A percentile compares a stretch with the other conserved stretches of the same genome.
Conservation (phyloP, 176 grass and related monocot species). For the Carex pumila region DNA sequence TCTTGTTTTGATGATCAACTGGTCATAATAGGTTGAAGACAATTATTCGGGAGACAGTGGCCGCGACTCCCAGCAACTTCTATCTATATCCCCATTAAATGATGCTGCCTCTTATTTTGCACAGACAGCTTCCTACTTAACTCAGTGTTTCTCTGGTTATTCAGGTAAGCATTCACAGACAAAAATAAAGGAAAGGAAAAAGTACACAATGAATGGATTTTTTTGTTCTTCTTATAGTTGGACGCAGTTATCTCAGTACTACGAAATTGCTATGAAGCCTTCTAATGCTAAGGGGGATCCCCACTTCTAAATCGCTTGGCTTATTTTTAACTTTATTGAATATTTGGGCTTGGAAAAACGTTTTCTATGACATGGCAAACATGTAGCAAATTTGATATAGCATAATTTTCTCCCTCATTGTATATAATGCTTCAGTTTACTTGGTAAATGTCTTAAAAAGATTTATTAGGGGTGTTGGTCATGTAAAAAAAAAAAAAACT, state of each 20-base stretch:
- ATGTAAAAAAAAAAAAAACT: background rate
- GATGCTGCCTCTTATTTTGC: slow-evolving; percentile 67
- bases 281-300: background rate
- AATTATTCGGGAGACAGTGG: slow-evolving; percentile 30
- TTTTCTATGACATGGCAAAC: background rate
- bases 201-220: background rate
- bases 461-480: background rate
- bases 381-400: background rate
- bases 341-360: background rate
- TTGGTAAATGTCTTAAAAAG: background rate
- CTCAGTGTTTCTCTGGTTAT: slow-evolving; percentile 57
- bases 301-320: background rate
- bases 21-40: slow-evolving; percentile 46
- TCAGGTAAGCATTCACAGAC: slow-evolving; percentile 21
- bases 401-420: background rate
- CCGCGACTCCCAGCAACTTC: slow-evolving; percentile 49
- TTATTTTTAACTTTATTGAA: background rate
- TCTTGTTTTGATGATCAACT: slow-evolving; percentile 21
- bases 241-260: background rate
- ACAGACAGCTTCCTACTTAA: slow-evolving; percentile 76
- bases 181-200: background rate
- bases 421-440: background rate
- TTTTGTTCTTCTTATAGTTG: background rate
- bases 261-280: background rate
- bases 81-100: slow-evolving; percentile 45